Percentiles rank a stretch among this genome's conserved stretches.
phyloP scores from a whole-genome alignment of 495 filamentous ascomycete species.

The Podospora tetraspora region DNA sequence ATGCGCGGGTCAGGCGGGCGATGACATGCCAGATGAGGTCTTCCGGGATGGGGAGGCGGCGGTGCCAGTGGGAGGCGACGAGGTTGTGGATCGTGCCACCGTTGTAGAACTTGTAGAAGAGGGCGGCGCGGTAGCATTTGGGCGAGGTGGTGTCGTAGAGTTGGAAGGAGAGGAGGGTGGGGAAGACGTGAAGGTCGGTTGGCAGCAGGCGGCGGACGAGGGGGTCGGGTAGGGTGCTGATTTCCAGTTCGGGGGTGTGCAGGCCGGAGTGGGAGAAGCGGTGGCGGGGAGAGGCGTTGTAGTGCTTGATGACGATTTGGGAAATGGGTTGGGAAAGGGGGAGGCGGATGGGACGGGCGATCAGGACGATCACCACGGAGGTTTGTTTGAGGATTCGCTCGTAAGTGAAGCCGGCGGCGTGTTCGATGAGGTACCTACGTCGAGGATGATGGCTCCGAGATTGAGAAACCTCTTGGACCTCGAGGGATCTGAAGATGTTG shows the following conservation, averaged over 20 bases:
- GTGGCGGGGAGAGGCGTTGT: not conserved
- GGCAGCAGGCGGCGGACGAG: slow-evolving; percentile 4
- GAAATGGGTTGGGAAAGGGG: too few relatives aligned
- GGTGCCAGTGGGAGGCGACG: not conserved
- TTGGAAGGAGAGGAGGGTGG: slow-evolving; percentile 11
- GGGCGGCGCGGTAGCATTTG: not conserved
- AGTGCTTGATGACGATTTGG: not conserved
- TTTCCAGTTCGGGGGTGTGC: slow-evolving; percentile 6
- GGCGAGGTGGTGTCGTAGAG: not conserved
- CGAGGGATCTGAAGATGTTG: not conserved
- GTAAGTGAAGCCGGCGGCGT: not conserved
- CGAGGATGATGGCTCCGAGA: not conserved
- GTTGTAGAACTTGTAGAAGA: slow-evolving; percentile 23
- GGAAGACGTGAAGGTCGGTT: not conserved
- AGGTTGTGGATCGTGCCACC: slow-evolving; percentile 7
- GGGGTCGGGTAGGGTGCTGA: slow-evolving; percentile 4
- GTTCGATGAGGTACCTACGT: not conserved
- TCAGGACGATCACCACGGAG: not conserved
- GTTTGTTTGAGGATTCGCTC: not conserved
- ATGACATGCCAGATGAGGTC: slow-evolving; percentile 22
- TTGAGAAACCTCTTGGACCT: not conserved
- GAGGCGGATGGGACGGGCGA: not conserved
- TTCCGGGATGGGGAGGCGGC: slow-evolving; percentile 2
- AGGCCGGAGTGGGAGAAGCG: too few relatives aligned
- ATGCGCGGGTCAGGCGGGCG: slow-evolving; percentile 11